Base-by-base conservation (phyloP, 331 rosid genomes). In the Pyracantha coccinea region DNA sequence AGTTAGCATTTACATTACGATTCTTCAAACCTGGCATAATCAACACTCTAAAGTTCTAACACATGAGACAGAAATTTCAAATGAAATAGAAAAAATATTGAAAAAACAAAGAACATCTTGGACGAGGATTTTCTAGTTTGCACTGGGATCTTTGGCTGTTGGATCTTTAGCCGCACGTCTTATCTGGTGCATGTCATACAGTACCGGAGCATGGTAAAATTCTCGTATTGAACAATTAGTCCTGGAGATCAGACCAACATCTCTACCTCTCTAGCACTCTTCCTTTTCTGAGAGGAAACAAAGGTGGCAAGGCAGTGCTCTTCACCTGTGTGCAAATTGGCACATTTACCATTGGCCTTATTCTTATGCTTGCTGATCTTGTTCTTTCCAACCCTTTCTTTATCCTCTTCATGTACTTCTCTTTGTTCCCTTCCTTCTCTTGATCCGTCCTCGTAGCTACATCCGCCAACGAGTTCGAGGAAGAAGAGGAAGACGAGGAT, bases 301-400 rank as follows among this genome's bases (percentile, higher is more conserved):
- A 85, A 61, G 99, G 97, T 54, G 97, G 99, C 78, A 96, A 89
- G 63, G 88, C 79, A 78, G 76, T 86, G 86, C 82, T 92, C 78
- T 90, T 96, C 77, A 89, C 57, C 76, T 88, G 97, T 53, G 97
- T 81, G 91, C 97, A 96, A 81, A 96, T 92, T 15, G 98, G 97
- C 31, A 96, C 96, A 63, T 96, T 96, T 75, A 96, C 79, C 98
- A 96, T 90, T 17, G 98, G 99, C 72, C 98, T 89, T 78, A 96
- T 90, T 82, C 93, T 86, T 67, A 95, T 80, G 74, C 88, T 96
- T 6, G 96, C 96, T 80, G 99, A 86, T 85, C 93, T 89, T 83
- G 99, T 90, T 55, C 93, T 92, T 76, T 96, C 98, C 72, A 92
- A 77, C 15, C 96, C 97, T 72, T 90, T 95, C 90, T 93, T 96